These are phyloP conservation scores for Rhizophagus clarus DNA, from an alignment of 192 early-diverging fungal species.

Conservation along the genomic window DNA sequence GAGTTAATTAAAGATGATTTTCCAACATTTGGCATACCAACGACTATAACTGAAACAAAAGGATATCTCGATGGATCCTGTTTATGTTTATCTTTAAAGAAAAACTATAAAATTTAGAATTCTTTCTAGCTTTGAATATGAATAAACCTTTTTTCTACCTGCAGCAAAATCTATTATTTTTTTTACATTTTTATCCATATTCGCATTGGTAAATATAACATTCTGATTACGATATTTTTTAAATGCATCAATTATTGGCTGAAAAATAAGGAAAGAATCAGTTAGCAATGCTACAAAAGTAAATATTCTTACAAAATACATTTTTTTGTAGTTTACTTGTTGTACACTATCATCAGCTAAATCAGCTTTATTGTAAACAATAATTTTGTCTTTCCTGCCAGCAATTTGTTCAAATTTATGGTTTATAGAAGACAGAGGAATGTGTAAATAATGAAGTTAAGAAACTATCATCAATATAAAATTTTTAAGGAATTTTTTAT, in stretches of 20 bases:
- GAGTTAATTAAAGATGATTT: conserved; percentile 93
- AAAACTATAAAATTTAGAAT: neutral
- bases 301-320: neutral
- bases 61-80: conserved; percentile 21
- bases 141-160: conserved; percentile 22
- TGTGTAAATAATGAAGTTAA: conserved; percentile 37
- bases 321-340: conserved; percentile 29
- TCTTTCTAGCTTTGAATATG: too few species aligned
- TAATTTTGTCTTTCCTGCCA: conserved; percentile 65
- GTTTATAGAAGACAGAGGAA: conserved; percentile 91
- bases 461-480: conserved; percentile 9
- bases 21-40: conserved; percentile 97
- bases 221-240: conserved; percentile 50
- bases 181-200: conserved; percentile 60
- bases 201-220: conserved; percentile 68
- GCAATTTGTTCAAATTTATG: conserved; percentile 73
- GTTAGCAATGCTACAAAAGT: neutral
- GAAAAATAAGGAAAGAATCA: neutral
- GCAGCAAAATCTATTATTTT: conserved; percentile 70
- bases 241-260: conserved; percentile 37
- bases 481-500: neutral
- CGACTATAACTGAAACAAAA: conserved; percentile 71
- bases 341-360: conserved; percentile 70
- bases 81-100: conserved; percentile 41
- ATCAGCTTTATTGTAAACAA: conserved; percentile 95